phyloP scores from a whole-genome alignment of 352 stramenopile genomes.

The Globisporangium perplexum region DNA sequence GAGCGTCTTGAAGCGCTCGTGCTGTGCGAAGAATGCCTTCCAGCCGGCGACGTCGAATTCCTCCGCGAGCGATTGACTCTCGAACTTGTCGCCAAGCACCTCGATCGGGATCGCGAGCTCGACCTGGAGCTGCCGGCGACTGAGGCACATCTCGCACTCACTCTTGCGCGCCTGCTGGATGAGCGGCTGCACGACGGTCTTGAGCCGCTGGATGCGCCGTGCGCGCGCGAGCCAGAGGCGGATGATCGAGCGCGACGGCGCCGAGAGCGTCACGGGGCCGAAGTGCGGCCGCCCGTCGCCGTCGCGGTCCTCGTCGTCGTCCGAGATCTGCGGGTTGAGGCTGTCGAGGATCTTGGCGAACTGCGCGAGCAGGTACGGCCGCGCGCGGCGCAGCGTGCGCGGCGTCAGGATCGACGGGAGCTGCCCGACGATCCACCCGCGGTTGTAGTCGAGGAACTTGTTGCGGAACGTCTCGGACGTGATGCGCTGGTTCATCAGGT shows the following conservation, averaged over 20 bases:
- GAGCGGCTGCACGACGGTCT: conserved; percentile 86
- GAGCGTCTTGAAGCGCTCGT: conserved; percentile 94
- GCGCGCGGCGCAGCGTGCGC: conserved; percentile 82
- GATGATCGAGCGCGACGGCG: conserved; percentile 89
- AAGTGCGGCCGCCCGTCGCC: conserved; percentile 65
- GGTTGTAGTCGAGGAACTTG: conserved; percentile 98
- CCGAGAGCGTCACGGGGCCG: conserved; percentile 87
- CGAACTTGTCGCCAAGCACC: conserved; percentile 91
- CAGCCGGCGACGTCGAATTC: conserved; percentile 93
- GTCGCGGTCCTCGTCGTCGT: conserved; percentile 90
- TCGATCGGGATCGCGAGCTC: conserved; percentile 91
- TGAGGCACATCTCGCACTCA: conserved; percentile 94
- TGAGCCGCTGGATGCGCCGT: conserved; percentile 74
- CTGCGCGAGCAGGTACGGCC: conserved; percentile 95
- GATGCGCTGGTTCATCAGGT: conserved; percentile 97
- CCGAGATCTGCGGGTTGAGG: conserved; percentile 93
- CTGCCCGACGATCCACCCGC: conserved; percentile 95
- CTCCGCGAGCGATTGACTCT: conserved; percentile 75
- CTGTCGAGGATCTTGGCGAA: conserved; percentile 94
- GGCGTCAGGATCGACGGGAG: conserved; percentile 95
- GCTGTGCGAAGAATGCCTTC: conserved; percentile 93
- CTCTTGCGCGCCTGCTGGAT: conserved; percentile 90
- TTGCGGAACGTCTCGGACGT: conserved; percentile 95
- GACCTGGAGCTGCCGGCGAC: conserved; percentile 92
- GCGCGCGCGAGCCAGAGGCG: conserved; percentile 90